Percentiles rank a stretch among this genome's conserved stretches.
Conservation (phyloP, 1,284 basidiomycete genomes). For the Rhodotorula sp. region DNA sequence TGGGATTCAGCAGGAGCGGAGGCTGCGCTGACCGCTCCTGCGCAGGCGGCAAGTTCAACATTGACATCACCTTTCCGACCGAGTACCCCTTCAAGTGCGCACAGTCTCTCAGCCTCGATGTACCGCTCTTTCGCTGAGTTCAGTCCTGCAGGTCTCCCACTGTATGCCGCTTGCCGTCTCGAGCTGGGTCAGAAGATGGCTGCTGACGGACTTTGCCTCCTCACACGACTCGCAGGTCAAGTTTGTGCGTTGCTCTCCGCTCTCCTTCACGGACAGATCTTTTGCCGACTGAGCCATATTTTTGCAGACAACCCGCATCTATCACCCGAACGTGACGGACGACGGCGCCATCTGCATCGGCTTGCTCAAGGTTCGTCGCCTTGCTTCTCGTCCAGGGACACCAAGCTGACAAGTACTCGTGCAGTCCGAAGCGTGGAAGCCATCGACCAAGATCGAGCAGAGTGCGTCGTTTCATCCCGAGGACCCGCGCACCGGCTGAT, state of each 20-base stretch:
- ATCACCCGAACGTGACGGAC: conserved; percentile 89
- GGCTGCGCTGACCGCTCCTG: not conserved
- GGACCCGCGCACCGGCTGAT: too few species aligned
- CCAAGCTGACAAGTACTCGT: not conserved
- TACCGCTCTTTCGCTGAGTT: not conserved
- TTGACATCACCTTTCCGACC: conserved; percentile 66
- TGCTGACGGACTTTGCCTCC: not conserved
- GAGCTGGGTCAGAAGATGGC: fast-evolving
- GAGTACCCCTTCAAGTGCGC: conserved; percentile 73
- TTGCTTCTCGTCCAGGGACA: not conserved
- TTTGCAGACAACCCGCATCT: conserved; percentile 66
- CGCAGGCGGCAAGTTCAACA: conserved; percentile 69
- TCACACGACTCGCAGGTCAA: conserved; percentile 35
- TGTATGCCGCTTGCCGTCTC: not conserved
- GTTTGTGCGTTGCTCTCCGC: conserved; percentile 32
- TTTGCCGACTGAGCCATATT: not conserved
- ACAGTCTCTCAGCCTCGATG: conserved; percentile 56
- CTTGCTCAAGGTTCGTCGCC: conserved; percentile 56
- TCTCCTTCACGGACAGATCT: not conserved
- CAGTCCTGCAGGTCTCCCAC: conserved; percentile 14
- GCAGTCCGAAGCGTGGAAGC: conserved; percentile 69
- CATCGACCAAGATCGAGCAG: conserved; percentile 66
- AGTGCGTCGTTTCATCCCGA: conserved; percentile 8
- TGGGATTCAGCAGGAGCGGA: too few species aligned
- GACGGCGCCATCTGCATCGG: conserved; percentile 63